Evolutionary conservation across 75 land plant genomes (phyloP), one percentile per base, ranked within the genome.

Genomic region (Cupressus sempervirens): DNA sequence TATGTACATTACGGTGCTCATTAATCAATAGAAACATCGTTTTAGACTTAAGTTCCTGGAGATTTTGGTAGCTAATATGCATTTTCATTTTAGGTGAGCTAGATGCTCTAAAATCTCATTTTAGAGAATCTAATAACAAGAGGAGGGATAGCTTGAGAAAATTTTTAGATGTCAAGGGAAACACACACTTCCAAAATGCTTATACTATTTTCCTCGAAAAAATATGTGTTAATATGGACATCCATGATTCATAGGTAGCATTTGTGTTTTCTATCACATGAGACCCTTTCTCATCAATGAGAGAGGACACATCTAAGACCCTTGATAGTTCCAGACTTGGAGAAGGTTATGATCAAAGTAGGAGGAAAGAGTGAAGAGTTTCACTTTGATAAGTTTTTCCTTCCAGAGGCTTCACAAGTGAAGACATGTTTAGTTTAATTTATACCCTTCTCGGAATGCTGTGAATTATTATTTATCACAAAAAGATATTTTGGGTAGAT

Each of bases 191-290:
- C n/a, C 23, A 50, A 82, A 82, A 50, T 13, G 15, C 3, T 62
- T 14, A 38, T 26, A 15, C 36, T 58, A 11, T 18, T 40, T 29
- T 16, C 10, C 3, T 6, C 20, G 62, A 58, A 68, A n/a, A 50
- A 50, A 12, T 1, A 48, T 48, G 52, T 50, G 2, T 34, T 20
- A 43, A 65, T n/a, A n/a, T 83, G 62, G 20, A 62, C 30, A 52
- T 83, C 15, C 45, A 80, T 45, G 38, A 30, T 58, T 77, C 84
- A 34, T 92, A 96, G 98, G 98, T 18, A 93, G 89, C 62, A 92
- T 96, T n/a, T 90, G 98, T 4, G 98, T 96, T 18, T 96, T 94
- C 85, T 96, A 96, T 83, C 94, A 96, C 30, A 83, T 93, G 32
- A 87, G 96, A 80, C 96, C 98, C 80, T 87, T 86, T 56, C 88